Conservation (phyloP, 352 stramenopile genomes). For the Aphanomyces astaci region DNA sequence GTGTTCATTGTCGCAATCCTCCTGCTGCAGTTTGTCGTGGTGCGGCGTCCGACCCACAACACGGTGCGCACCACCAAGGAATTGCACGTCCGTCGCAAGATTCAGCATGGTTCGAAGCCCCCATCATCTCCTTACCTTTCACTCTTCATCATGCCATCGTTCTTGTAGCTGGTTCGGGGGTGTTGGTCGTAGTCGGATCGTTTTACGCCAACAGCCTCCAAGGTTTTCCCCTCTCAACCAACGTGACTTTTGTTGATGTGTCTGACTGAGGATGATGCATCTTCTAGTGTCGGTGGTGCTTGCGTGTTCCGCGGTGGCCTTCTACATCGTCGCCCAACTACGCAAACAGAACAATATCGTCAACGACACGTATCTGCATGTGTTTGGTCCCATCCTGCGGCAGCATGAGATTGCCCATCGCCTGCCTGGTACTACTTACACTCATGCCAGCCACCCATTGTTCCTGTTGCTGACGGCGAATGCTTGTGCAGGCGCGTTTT, state of each 20-base stretch:
- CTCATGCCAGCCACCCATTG: background rate
- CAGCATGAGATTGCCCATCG: conserved; percentile 19
- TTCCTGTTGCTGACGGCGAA: background rate
- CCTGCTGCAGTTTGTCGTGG: conserved; percentile 19
- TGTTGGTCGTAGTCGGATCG: conserved; percentile 7
- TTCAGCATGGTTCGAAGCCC: conserved; percentile 23
- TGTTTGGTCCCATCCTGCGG: conserved; percentile 22
- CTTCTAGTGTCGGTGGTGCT: conserved; percentile 11
- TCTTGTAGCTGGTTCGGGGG: conserved; percentile 13
- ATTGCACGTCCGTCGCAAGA: conserved; percentile 16
- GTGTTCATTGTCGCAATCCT: conserved; percentile 12
- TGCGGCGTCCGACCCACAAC: background rate
- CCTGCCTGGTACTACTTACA: background rate
- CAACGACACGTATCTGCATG: conserved; percentile 10
- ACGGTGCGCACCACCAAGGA: conserved; percentile 19
- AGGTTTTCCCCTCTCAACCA: too few species aligned
- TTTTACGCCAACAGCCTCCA: conserved; percentile 13
- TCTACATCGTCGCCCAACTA: conserved; percentile 11
- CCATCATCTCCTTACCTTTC: too few species aligned
- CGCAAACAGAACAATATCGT: conserved; percentile 18
- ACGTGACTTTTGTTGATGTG: too few species aligned
- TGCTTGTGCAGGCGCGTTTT: conserved; percentile 15
- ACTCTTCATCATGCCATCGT: background rate
- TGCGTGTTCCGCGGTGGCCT: background rate
- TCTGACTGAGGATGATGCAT: too few species aligned